Evolutionary conservation across 2,329 filamentous ascomycete genomes (phyloP).

Genomic region (Rosellinia necatrix): DNA sequence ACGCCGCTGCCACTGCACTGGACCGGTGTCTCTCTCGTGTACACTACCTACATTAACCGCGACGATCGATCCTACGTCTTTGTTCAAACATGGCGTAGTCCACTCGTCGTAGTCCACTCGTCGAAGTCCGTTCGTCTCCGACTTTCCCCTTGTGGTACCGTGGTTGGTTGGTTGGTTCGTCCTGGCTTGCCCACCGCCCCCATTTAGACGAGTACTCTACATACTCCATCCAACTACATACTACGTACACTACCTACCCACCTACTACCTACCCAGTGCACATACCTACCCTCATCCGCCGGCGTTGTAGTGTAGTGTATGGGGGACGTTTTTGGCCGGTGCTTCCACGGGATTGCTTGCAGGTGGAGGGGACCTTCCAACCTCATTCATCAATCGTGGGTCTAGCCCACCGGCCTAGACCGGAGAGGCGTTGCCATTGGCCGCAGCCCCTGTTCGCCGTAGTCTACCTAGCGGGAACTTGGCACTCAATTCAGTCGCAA

Average conservation of each 20-base stretch:
- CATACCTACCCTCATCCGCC: too few relatives aligned
- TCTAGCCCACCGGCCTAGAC: not conserved
- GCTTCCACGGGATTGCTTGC: conserved; percentile 22
- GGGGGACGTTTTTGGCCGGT: conserved; percentile 7
- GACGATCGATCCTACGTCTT: conserved; percentile 8
- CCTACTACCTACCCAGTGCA: too few relatives aligned
- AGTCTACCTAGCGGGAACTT: conserved; percentile 12
- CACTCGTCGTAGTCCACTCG: too few relatives aligned
- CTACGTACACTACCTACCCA: too few relatives aligned
- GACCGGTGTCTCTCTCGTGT: not conserved
- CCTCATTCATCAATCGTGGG: conserved; percentile 21
- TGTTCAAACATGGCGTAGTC: conserved; percentile 17
- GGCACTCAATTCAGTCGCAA: too few relatives aligned
- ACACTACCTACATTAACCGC: not conserved
- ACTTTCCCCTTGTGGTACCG: conserved; percentile 33
- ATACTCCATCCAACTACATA: too few relatives aligned
- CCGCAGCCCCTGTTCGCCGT: not conserved
- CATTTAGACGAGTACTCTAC: too few relatives aligned
- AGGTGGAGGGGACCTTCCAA: conserved; percentile 8
- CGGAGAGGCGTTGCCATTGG: conserved; percentile 23
- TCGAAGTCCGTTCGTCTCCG: too few relatives aligned
- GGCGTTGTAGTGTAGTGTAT: too few relatives aligned
- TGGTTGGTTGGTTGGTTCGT: conserved; percentile 15
- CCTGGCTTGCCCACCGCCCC: too few relatives aligned
- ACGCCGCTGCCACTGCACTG: not conserved